phyloP scores from a whole-genome alignment of 106 monocot species.

The Dioscorea zingiberensis region DNA sequence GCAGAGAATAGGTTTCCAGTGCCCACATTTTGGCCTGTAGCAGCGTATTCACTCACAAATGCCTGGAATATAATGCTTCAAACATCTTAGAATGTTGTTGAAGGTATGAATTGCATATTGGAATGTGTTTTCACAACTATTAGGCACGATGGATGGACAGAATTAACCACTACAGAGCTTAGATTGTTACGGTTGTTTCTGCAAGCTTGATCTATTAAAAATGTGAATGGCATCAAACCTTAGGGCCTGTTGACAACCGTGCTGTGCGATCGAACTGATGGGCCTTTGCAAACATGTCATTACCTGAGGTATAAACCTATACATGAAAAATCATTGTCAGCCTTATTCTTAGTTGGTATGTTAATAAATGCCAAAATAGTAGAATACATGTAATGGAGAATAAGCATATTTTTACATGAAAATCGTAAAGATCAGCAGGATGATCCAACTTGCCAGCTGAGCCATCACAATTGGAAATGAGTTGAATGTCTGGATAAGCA shows the following conservation, averaged over 20 bases:
- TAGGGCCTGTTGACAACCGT: conserved; percentile 44
- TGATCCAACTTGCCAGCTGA: conserved; percentile 62
- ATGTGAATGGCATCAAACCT: conserved; percentile 28
- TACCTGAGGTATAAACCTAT: conserved; percentile 74
- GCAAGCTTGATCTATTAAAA: too few relatives aligned
- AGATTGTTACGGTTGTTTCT: too few relatives aligned
- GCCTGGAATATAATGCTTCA: conserved; percentile 60
- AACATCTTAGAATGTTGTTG: too few relatives aligned
- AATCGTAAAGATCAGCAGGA: conserved; percentile 74
- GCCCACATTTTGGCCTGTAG: conserved; percentile 84
- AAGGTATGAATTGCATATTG: not conserved
- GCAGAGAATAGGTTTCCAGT: conserved; percentile 79
- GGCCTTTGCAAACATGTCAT: conserved; percentile 57
- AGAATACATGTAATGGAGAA: too few relatives aligned
- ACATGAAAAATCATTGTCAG: not conserved
- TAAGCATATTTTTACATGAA: conserved; percentile 54
- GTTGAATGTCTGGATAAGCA: conserved; percentile 78
- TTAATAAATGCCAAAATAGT: too few relatives aligned
- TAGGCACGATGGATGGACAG: too few relatives aligned
- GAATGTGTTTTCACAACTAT: too few relatives aligned
- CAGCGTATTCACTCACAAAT: conserved; percentile 99
- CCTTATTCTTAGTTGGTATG: too few relatives aligned
- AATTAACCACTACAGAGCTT: too few relatives aligned
- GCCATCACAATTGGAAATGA: conserved; percentile 88
- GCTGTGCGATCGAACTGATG: conserved; percentile 60